Conservation (phyloP, 2,329 filamentous ascomycete genomes). For the Diplodia mutila region DNA sequence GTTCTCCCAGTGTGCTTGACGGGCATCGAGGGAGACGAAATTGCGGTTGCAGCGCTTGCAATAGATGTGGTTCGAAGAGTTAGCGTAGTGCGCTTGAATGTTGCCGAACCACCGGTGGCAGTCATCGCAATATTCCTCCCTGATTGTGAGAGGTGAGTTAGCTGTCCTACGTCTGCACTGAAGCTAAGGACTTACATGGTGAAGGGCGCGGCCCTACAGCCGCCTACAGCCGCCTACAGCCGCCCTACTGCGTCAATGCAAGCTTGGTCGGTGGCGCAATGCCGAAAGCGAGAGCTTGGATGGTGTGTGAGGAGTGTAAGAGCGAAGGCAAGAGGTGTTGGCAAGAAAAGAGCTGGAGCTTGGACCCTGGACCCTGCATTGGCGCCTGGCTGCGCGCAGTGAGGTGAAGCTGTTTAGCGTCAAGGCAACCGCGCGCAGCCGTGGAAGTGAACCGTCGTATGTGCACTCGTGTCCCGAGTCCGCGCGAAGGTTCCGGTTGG, state of each 20-base stretch:
- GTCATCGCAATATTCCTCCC: background rate
- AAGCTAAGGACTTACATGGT: slow-evolving; percentile 3
- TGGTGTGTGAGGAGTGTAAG: background rate
- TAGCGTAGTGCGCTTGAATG: background rate
- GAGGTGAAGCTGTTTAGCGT: background rate
- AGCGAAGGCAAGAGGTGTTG: background rate
- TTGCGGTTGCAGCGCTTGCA: slow-evolving; percentile 10
- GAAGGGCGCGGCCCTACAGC: background rate
- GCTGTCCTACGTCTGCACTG: background rate
- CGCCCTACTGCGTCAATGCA: background rate
- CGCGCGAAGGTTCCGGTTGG: too few species aligned
- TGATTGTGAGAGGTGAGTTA: background rate
- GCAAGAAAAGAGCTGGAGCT: too few species aligned
- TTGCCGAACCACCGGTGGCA: slow-evolving; percentile 2
- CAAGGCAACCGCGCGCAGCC: background rate
- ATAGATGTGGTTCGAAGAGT: slow-evolving; percentile 1
- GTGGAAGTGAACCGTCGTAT: background rate
- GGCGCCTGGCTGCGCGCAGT: too few species aligned
- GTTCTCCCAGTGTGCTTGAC: slow-evolving; percentile 5
- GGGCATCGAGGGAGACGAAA: background rate
- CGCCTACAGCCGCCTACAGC: too few species aligned
- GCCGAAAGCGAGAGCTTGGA: background rate
- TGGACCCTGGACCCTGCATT: background rate
- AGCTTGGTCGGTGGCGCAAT: background rate
- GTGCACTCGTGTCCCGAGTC: too few species aligned